Evolutionary conservation across 495 filamentous ascomycete species (phyloP).

Genomic region (Penicillium angulare): DNA sequence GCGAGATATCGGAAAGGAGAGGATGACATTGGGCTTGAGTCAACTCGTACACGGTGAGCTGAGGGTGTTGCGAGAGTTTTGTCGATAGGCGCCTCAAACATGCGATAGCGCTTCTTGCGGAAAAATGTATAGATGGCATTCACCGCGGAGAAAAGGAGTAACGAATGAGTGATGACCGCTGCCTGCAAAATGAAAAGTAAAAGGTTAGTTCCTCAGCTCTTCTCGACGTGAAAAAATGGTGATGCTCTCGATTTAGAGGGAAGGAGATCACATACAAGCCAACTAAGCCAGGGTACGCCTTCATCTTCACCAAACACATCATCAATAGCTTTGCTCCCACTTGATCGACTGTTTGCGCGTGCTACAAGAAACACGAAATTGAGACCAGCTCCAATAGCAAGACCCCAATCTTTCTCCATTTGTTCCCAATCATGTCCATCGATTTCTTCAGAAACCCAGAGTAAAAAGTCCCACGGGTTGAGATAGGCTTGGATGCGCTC

Average conservation of each 20-base stretch:
- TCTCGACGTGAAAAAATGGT: too few relatives aligned
- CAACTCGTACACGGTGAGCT: slow-evolving; percentile 83
- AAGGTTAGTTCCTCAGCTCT: background rate
- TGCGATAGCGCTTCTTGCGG: slow-evolving; percentile 79
- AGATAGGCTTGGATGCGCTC: slow-evolving; percentile 77
- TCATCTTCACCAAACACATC: slow-evolving; percentile 82
- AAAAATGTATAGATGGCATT: slow-evolving; percentile 85
- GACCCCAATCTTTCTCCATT: slow-evolving; percentile 66
- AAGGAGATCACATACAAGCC: slow-evolving; percentile 63
- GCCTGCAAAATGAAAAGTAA: slow-evolving; percentile 43
- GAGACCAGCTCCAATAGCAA: slow-evolving; percentile 66
- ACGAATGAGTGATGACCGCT: slow-evolving; percentile 63
- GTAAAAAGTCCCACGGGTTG: slow-evolving; percentile 82
- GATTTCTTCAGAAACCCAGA: slow-evolving; percentile 87
- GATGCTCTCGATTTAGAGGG: too few relatives aligned
- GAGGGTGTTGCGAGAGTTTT: slow-evolving; percentile 74
- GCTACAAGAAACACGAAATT: slow-evolving; percentile 83
- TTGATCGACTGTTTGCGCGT: slow-evolving; percentile 64
- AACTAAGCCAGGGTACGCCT: slow-evolving; percentile 64
- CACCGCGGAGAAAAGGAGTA: slow-evolving; percentile 59
- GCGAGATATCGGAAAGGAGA: slow-evolving; percentile 79
- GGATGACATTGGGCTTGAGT: slow-evolving; percentile 75
- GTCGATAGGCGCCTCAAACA: slow-evolving; percentile 86
- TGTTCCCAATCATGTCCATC: slow-evolving; percentile 88
- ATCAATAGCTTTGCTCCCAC: slow-evolving; percentile 49